phyloP scores from a whole-genome alignment of 345 rosid species.

The Rhodomyrtus tomentosa region DNA sequence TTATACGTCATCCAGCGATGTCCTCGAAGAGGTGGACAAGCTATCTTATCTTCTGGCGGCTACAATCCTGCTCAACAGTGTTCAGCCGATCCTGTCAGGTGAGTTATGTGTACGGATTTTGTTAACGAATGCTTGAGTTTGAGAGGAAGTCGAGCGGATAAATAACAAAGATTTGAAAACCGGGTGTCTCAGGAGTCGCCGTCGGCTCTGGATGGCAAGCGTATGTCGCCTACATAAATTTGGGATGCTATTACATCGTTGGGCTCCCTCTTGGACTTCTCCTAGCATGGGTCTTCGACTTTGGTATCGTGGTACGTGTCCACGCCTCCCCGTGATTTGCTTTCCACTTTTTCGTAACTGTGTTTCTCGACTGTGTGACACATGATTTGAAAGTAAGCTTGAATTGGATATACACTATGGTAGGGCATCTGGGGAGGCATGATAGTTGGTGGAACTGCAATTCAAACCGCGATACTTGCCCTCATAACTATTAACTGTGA shows the following conservation, averaged over 20 bases:
- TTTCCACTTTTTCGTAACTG: neutral
- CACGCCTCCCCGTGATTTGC: neutral
- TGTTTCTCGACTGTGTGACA: neutral
- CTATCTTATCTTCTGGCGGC: slow-evolving; percentile 10
- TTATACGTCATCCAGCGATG: slow-evolving; percentile 15
- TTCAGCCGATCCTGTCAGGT: slow-evolving; percentile 30
- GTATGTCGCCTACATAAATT: slow-evolving; percentile 47
- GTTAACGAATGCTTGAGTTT: neutral
- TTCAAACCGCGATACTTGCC: slow-evolving; percentile 44
- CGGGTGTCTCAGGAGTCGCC: slow-evolving; percentile 46
- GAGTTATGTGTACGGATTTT: too few relatives aligned
- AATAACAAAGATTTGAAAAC: neutral
- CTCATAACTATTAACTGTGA: slow-evolving; percentile 29
- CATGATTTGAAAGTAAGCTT: neutral
- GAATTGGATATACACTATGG: neutral
- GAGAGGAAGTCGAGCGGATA: neutral
- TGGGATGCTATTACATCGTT: slow-evolving; percentile 55
- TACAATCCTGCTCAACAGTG: slow-evolving; percentile 24
- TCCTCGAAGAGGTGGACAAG: slow-evolving; percentile 11
- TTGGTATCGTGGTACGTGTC: slow-evolving; percentile 40
- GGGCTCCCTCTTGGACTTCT: slow-evolving; percentile 65
- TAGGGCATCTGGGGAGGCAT: slow-evolving; percentile 81
- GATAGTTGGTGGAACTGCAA: slow-evolving; percentile 17
- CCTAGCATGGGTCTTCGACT: slow-evolving; percentile 50
- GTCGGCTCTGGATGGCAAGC: slow-evolving; percentile 84